phyloP scores from a whole-genome alignment of 2,329 filamentous ascomycete genomes.

The Biscogniauxia marginata region DNA sequence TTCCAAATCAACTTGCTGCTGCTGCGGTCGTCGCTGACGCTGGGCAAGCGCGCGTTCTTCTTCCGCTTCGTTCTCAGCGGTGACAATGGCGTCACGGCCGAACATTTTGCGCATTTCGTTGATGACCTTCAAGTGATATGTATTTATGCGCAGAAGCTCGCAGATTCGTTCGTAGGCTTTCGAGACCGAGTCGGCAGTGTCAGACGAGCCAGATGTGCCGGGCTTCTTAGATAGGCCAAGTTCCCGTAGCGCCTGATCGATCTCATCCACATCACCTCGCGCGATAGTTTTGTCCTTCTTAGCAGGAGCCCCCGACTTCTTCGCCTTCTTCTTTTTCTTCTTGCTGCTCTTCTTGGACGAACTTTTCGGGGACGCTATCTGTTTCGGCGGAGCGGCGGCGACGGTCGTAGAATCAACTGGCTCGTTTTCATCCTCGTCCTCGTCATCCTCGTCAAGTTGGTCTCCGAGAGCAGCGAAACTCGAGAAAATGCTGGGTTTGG shows the following conservation, averaged over 20 bases:
- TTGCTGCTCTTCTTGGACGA: conserved; percentile 40
- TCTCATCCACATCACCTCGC: conserved; percentile 47
- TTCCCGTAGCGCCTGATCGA: conserved; percentile 49
- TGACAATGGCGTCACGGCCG: conserved; percentile 57
- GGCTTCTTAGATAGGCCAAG: conserved; percentile 25
- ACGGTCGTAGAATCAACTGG: conserved; percentile 22
- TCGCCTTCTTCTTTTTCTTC: conserved; percentile 38
- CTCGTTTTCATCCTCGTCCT: conserved; percentile 35
- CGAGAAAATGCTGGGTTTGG: conserved; percentile 47
- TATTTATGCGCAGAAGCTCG: conserved; percentile 50
- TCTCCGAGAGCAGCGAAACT: conserved; percentile 50
- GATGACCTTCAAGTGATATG: conserved; percentile 74
- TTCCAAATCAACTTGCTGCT: conserved; percentile 56
- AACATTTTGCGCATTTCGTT: conserved; percentile 81
- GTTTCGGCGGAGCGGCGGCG: conserved; percentile 11
- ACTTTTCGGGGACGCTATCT: conserved; percentile 13
- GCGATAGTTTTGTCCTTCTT: conserved; percentile 13
- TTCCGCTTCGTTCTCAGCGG: conserved; percentile 49
- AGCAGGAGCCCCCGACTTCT: conserved; percentile 24
- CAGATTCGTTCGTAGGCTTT: conserved; percentile 35
- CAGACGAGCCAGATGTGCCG: conserved; percentile 6
- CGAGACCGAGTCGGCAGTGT: conserved; percentile 6
- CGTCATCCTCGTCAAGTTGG: conserved; percentile 41
- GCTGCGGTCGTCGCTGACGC: conserved; percentile 35
- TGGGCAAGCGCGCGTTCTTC: conserved; percentile 39